A percentile compares a stretch with the other conserved stretches of the same genome.
Conservation (phyloP, 768 basidiomycete species). For the Collybia sp. region DNA sequence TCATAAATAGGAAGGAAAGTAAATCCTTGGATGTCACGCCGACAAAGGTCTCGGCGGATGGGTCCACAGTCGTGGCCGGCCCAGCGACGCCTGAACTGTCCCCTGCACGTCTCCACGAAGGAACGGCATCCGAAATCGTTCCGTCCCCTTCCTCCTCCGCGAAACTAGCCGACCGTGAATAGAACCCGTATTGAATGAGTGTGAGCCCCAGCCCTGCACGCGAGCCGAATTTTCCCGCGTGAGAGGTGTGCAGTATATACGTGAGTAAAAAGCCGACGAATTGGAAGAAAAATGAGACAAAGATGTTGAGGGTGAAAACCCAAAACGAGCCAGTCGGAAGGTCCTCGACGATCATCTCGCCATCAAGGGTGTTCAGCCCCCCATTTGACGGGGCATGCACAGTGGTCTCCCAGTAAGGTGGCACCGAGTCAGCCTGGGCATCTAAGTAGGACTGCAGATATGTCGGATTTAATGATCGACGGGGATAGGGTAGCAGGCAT, state of each 20-base stretch:
- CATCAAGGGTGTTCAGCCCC: constrained; percentile 35
- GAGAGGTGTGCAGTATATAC: constrained; percentile 86
- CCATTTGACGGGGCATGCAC: constrained; percentile 63
- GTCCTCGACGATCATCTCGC: constrained; percentile 82
- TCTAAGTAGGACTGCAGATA: constrained; percentile 69
- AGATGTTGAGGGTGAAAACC: constrained; percentile 71
- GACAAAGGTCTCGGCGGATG: constrained; percentile 20
- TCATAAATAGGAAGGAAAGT: constrained; percentile 91
- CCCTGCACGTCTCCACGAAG: not conserved
- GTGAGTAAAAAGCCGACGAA: constrained; percentile 92
- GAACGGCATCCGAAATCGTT: not conserved
- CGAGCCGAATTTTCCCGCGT: constrained; percentile 91
- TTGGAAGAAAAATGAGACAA: constrained; percentile 95
- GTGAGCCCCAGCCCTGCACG: constrained; percentile 95
- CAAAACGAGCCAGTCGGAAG: constrained; percentile 78
- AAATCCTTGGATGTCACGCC: constrained; percentile 68
- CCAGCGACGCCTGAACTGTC: not conserved
- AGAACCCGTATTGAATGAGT: constrained; percentile 89
- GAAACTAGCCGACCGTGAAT: constrained; percentile 41
- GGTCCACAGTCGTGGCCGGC: constrained; percentile 13
- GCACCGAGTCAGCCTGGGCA: constrained; percentile 86
- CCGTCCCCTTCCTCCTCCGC: constrained; percentile 13
- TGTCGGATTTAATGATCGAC: not conserved
- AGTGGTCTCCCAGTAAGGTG: constrained; percentile 96
- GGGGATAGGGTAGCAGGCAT: not conserved